phyloP scores from a whole-genome alignment of 805 yeast species.

The Suhomyces emberorum region DNA sequence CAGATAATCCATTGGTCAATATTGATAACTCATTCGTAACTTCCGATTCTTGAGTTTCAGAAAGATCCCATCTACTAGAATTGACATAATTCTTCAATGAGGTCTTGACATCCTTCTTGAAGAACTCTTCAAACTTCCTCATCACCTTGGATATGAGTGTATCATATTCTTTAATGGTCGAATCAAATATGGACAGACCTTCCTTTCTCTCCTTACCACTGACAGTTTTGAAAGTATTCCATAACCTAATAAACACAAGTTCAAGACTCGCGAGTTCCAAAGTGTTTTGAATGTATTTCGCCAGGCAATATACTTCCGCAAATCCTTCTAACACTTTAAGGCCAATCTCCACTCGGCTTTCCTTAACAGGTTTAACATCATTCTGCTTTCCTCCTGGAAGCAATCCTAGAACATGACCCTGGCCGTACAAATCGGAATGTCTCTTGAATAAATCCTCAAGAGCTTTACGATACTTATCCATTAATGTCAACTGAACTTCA shows the following conservation, averaged over 20 bases:
- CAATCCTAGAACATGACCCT: constrained; percentile 29
- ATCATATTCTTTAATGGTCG: constrained; percentile 21
- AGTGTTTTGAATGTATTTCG: constrained; percentile 24
- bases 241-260: constrained; percentile 37
- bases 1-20: constrained; percentile 23
- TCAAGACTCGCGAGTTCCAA: constrained; percentile 40
- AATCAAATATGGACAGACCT: constrained; percentile 30
- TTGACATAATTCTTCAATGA: constrained; percentile 37
- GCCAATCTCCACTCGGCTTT: constrained; percentile 16
- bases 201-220: constrained; percentile 11
- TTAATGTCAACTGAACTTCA: constrained; percentile 53
- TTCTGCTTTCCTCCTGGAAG: constrained; percentile 37
- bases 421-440: constrained; percentile 37
- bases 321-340: constrained; percentile 26
- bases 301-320: constrained; percentile 34
- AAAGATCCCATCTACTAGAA: constrained; percentile 31
- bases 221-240: constrained; percentile 29
- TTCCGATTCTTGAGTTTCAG: constrained; percentile 8
- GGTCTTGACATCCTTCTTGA: constrained; percentile 29
- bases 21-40: constrained; percentile 21
- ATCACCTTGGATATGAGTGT: constrained; percentile 16
- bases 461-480: constrained; percentile 47
- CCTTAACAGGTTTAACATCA: constrained; percentile 7
- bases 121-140: constrained; percentile 27
- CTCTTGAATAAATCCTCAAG: constrained; percentile 35